These are phyloP conservation scores for Lyophyllum atratum DNA, from an alignment of 768 basidiomycete species.

Conservation along the genomic window DNA sequence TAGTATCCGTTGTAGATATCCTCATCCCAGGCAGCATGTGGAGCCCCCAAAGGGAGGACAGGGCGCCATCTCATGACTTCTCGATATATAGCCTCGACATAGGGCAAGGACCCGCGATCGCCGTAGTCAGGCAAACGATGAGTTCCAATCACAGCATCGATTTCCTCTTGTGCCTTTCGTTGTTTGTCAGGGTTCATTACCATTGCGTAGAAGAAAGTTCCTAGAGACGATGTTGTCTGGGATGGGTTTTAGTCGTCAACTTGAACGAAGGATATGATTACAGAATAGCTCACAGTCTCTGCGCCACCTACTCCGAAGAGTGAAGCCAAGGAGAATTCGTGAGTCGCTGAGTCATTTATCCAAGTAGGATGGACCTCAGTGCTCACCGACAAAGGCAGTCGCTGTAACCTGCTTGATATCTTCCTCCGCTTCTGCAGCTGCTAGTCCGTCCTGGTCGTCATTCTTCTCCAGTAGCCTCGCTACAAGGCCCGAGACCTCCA, in stretches of 20 bases:
- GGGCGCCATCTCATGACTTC: slow-evolving; percentile 41
- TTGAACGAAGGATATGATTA: not conserved
- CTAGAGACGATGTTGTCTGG: slow-evolving; percentile 15
- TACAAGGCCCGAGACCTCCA: slow-evolving; percentile 5
- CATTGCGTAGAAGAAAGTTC: slow-evolving; percentile 24
- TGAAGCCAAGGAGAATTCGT: not conserved
- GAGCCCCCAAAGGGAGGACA: slow-evolving; percentile 29
- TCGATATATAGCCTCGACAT: slow-evolving; percentile 37
- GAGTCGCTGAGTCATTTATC: not conserved
- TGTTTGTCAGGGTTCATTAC: slow-evolving; percentile 19
- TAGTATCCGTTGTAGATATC: slow-evolving; percentile 19
- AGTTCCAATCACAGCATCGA: slow-evolving; percentile 38
- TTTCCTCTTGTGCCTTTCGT: slow-evolving; percentile 35
- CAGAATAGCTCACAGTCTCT: slow-evolving; percentile 13
- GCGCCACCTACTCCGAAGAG: slow-evolving; percentile 5
- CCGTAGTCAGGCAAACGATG: slow-evolving; percentile 38
- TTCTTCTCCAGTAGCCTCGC: slow-evolving; percentile 11
- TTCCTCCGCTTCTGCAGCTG: slow-evolving; percentile 6
- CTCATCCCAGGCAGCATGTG: slow-evolving; percentile 19
- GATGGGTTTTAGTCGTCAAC: not conserved
- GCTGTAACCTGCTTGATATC: slow-evolving; percentile 16
- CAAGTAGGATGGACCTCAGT: not conserved
- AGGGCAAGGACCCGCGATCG: slow-evolving; percentile 39
- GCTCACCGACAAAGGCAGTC: slow-evolving; percentile 16
- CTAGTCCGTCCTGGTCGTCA: not conserved